Conservation (phyloP, 2,329 filamentous ascomycete genomes). For the Cladosporium colombiae region DNA sequence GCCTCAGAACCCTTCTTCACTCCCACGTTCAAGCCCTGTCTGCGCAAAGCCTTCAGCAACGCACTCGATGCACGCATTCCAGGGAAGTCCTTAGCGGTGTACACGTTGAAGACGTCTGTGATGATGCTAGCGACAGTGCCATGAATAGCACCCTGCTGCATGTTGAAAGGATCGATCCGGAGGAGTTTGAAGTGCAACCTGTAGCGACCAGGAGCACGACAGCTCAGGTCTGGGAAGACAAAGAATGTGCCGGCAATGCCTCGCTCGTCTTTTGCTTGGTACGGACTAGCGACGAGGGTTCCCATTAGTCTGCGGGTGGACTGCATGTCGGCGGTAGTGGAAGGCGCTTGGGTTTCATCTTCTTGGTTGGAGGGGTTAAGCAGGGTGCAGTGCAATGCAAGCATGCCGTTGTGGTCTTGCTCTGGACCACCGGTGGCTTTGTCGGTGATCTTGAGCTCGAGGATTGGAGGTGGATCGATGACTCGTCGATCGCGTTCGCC, state of each 20-base stretch:
- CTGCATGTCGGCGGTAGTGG: conserved; percentile 55
- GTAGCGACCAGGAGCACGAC: conserved; percentile 74
- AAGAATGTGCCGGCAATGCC: conserved; percentile 78
- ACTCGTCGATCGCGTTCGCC: conserved; percentile 79
- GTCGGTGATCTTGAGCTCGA: conserved; percentile 69
- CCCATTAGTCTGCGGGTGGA: conserved; percentile 78
- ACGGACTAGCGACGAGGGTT: conserved; percentile 73
- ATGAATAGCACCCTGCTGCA: conserved; percentile 54
- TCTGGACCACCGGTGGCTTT: conserved; percentile 55
- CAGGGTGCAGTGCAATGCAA: conserved; percentile 69
- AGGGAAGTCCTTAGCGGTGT: conserved; percentile 82
- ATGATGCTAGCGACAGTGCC: conserved; percentile 55
- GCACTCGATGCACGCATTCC: conserved; percentile 78
- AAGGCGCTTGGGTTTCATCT: conserved; percentile 59
- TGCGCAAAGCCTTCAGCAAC: conserved; percentile 71
- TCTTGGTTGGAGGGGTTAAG: conserved; percentile 67
- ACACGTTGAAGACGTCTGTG: conserved; percentile 75
- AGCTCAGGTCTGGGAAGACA: conserved; percentile 80
- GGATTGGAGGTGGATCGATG: conserved; percentile 80
- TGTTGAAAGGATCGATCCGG: conserved; percentile 64
- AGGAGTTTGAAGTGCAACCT: conserved; percentile 73
- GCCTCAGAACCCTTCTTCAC: conserved; percentile 82
- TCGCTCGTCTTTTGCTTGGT: conserved; percentile 73
- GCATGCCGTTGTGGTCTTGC: conserved; percentile 63
- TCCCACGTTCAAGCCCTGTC: conserved; percentile 80